Conservation (phyloP, 148 eudicot genomes). For the Persicaria maculosa region DNA sequence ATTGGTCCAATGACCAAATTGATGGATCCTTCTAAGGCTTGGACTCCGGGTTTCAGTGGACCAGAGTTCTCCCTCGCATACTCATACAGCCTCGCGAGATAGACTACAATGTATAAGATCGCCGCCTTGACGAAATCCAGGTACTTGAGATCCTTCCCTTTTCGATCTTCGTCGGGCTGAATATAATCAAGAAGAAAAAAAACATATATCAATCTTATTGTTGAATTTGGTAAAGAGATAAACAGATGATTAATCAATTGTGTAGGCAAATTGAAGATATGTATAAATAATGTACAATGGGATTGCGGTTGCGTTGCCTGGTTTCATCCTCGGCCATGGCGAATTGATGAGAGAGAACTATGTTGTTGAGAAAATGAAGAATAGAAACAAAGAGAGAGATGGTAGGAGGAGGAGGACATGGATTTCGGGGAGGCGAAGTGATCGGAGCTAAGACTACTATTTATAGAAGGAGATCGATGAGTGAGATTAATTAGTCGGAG, state of each 20-base stretch:
- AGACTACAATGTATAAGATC: background rate
- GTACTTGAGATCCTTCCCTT: background rate
- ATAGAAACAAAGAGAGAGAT: background rate
- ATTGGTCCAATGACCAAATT: background rate
- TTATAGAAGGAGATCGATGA: background rate
- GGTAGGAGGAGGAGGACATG: too few relatives aligned
- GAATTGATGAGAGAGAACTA: background rate
- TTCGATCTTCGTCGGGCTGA: background rate
- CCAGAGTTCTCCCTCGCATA: background rate
- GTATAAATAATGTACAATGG: background rate
- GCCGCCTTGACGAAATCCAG: background rate
- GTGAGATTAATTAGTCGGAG: background rate
- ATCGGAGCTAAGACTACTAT: background rate
- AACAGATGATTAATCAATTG: background rate
- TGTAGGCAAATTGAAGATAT: too few relatives aligned
- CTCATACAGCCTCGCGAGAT: background rate
- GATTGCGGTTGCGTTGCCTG: background rate
- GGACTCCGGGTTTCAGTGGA: background rate
- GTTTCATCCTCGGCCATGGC: background rate
- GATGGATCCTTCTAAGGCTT: background rate
- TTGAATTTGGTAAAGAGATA: background rate
- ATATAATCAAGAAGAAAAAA: background rate
- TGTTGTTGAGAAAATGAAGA: background rate
- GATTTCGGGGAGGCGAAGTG: background rate
- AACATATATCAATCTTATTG: background rate